Conservation (phyloP, 805 yeast species). For the Candida khao-thaluensis region DNA sequence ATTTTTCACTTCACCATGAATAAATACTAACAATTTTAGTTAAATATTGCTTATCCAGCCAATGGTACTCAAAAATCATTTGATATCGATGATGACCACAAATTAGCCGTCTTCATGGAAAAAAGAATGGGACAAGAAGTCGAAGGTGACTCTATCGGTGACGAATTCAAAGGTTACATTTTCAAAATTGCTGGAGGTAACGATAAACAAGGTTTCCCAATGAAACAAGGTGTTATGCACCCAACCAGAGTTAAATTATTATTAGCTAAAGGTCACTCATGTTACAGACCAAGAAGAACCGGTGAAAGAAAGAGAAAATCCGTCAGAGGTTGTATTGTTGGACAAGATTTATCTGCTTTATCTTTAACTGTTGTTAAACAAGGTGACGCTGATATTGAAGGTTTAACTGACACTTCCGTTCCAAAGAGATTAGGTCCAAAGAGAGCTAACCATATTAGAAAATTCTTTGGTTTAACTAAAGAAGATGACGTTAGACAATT, state of each 20-base stretch:
- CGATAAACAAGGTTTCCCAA: slow-evolving; percentile 99
- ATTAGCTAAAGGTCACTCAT: slow-evolving; percentile 90
- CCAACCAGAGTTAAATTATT: slow-evolving; percentile 99
- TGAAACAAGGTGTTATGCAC: slow-evolving; percentile 99
- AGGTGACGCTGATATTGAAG: slow-evolving; percentile 95
- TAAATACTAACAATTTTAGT: slow-evolving; percentile 46
- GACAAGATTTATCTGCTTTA: slow-evolving; percentile 93
- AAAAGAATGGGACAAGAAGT: slow-evolving; percentile 99
- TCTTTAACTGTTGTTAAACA: slow-evolving; percentile 93
- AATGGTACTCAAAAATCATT: slow-evolving; percentile 99
- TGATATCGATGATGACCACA: slow-evolving; percentile 99
- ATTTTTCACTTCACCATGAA: too few relatives aligned
- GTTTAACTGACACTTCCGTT: slow-evolving; percentile 89
- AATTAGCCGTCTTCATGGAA: slow-evolving; percentile 96
- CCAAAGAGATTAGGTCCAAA: slow-evolving; percentile 99
- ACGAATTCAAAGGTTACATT: slow-evolving; percentile 98
- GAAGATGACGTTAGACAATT: slow-evolving; percentile 86
- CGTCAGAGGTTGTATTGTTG: slow-evolving; percentile 99
- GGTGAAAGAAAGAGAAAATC: slow-evolving; percentile 99
- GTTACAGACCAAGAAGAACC: slow-evolving; percentile 99
- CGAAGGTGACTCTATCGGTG: slow-evolving; percentile 97
- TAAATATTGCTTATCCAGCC: slow-evolving; percentile 99
- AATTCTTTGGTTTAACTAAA: slow-evolving; percentile 97
- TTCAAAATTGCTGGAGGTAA: slow-evolving; percentile 99
- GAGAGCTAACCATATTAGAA: slow-evolving; percentile 99